Base-by-base conservation (phyloP, 352 stramenopile species). In the Phytophthora sojae region DNA sequence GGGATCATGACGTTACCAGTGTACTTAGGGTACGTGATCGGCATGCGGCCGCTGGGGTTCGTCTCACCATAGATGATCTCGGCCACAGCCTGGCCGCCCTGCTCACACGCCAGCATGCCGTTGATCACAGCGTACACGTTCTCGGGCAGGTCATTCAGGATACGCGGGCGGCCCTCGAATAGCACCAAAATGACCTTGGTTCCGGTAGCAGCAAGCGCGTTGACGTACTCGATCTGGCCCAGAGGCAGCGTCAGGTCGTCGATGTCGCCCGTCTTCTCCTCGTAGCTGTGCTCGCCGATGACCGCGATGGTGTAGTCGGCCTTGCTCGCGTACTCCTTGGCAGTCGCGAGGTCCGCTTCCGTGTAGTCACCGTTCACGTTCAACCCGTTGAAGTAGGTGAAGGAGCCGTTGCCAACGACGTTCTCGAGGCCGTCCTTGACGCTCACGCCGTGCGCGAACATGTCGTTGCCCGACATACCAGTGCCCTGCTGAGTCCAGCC, bases 151-250 rank as follows among this genome's bases (percentile, higher is more conserved):
- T 51, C 44, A 2, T 17, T 25, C 17, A 51, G n/a, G 17, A 51
- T 26, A 9, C 44, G 44, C 7, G 44, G 44, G 15, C 44, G 44
- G 6, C 44, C 44, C 44, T 51, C 44, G n/a, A 51, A 51, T 4
- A 51, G 44, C 44, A 51, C 44, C 11, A 51, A n/a, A 14, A 51
- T 51, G 17, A 51, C 44, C 44, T 51, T 51, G 44, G 44, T 51
- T 4, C 44, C 44, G 6, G 44, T 51, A 3, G 44, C 12, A 8
- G 44, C 44, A n/a, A 51, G 17, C n/a, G 23, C 44, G 17, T 51
- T 51, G 6, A 51, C 44, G 44, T 51, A 51, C 44, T 25, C 44
- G n/a, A 51, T 51, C 44, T 51, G 44, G 6, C 44, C 44, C 6
- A 15, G 17, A 12, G 44, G 44, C n/a, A 51, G n/a, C 6, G 44